Evolutionary conservation across 2,329 filamentous ascomycete species (phyloP).

Genomic region (Alternaria triticimaculans): DNA sequence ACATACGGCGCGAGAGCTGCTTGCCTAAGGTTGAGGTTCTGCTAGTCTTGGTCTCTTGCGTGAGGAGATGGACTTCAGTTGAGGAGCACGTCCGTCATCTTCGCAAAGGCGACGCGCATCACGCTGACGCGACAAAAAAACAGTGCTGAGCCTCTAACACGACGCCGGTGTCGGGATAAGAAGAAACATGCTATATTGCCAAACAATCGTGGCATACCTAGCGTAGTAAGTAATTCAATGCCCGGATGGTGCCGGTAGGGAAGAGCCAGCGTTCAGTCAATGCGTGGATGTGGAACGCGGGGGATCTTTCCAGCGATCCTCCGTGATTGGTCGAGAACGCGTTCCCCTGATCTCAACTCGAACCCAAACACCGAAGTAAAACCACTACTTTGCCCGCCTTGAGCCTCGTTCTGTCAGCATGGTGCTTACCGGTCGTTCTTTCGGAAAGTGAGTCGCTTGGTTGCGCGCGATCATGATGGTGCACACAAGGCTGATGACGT

Average conservation of each 20-base stretch:
- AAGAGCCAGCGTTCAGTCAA: background rate
- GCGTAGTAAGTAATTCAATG: background rate
- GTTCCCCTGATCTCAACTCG: background rate
- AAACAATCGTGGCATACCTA: background rate
- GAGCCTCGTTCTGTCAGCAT: background rate
- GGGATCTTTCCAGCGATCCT: background rate
- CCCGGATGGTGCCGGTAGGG: background rate
- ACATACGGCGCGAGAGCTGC: background rate
- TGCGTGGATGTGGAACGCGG: background rate
- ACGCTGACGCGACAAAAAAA: background rate
- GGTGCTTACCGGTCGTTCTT: background rate
- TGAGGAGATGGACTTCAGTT: background rate
- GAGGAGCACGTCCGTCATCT: background rate
- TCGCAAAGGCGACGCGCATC: background rate
- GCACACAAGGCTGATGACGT: background rate
- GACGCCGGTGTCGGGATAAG: background rate
- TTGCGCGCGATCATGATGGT: background rate
- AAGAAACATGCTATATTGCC: background rate
- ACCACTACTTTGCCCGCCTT: background rate
- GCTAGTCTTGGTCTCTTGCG: background rate
- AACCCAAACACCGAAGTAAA: background rate
- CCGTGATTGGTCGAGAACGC: background rate
- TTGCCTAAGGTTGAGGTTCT: background rate
- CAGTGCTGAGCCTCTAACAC: background rate
- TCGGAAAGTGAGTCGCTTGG: background rate